These are phyloP conservation scores for Hypsizygus marmoreus DNA, from an alignment of 768 basidiomycete species.

Conservation along the genomic window DNA sequence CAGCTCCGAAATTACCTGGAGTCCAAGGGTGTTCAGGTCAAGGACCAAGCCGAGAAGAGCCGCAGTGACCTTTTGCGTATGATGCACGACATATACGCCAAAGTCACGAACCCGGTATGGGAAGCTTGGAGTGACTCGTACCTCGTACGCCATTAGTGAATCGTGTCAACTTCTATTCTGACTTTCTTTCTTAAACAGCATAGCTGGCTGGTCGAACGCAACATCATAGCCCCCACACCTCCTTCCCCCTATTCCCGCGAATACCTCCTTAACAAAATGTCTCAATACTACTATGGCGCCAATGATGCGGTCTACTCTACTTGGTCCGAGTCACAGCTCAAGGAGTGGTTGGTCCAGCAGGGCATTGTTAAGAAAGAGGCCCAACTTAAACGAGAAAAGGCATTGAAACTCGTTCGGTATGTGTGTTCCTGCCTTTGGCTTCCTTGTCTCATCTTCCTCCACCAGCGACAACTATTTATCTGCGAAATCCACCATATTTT, in stretches of 20 bases:
- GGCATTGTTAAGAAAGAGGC: constrained; percentile 72
- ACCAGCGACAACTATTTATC: constrained; percentile 67
- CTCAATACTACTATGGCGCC: constrained; percentile 71
- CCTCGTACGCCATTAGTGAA: constrained; percentile 51
- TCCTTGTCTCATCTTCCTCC: not conserved
- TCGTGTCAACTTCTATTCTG: not conserved
- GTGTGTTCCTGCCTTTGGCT: constrained; percentile 22
- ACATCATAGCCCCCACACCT: constrained; percentile 64
- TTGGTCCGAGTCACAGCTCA: constrained; percentile 82
- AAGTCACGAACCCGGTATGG: constrained; percentile 67
- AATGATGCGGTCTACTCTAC: constrained; percentile 56
- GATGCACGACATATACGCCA: constrained; percentile 70
- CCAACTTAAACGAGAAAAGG: constrained; percentile 69
- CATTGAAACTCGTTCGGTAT: constrained; percentile 70
- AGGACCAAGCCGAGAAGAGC: constrained; percentile 49
- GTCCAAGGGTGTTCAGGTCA: constrained; percentile 71
- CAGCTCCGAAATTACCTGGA: constrained; percentile 72
- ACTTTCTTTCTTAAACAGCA: constrained; percentile 42
- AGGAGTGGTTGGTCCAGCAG: constrained; percentile 78
- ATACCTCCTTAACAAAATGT: constrained; percentile 66
- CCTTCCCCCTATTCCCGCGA: constrained; percentile 56
- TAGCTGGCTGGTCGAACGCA: constrained; percentile 82
- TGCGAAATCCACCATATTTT: constrained; percentile 60
- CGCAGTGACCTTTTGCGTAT: constrained; percentile 68
- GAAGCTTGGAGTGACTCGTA: constrained; percentile 86